These are phyloP conservation scores for Myxozyma monticola DNA, from an alignment of 805 yeast species.

Conservation along the genomic window DNA sequence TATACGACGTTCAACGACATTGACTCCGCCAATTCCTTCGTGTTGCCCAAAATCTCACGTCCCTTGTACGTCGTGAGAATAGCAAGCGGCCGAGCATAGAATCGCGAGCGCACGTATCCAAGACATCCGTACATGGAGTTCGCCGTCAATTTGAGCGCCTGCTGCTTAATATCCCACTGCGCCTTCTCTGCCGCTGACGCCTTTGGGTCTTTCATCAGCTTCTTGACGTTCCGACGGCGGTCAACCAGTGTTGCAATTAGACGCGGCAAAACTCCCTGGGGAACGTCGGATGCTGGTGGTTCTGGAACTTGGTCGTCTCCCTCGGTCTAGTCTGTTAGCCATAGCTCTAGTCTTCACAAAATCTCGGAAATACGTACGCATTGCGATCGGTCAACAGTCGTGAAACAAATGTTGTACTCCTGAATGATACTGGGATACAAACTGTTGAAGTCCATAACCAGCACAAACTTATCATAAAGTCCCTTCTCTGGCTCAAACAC, in stretches of 20 bases:
- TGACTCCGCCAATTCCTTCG: conserved; percentile 87
- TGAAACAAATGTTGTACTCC: conserved; percentile 94
- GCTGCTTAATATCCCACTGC: conserved; percentile 89
- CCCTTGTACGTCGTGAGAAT: conserved; percentile 94
- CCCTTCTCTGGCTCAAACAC: conserved; percentile 98
- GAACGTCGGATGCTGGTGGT: conserved; percentile 58
- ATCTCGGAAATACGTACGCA: conserved; percentile 13
- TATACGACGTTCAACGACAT: conserved; percentile 82
- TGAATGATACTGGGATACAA: conserved; percentile 96
- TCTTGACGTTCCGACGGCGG: conserved; percentile 91
- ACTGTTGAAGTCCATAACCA: conserved; percentile 98
- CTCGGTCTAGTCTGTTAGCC: conserved; percentile 36
- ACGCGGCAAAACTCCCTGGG: conserved; percentile 83
- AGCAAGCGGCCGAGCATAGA: conserved; percentile 94
- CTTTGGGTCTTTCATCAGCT: conserved; percentile 71
- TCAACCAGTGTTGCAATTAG: conserved; percentile 79
- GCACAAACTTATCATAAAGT: conserved; percentile 77
- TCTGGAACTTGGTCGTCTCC: conserved; percentile 63
- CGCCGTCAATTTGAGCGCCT: conserved; percentile 93
- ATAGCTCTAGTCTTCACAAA: no score
- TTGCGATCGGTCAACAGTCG: conserved; percentile 76
- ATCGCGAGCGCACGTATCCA: conserved; percentile 87
- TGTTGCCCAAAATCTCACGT: conserved; percentile 89
- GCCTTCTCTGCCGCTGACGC: conserved; percentile 56
- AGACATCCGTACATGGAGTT: conserved; percentile 99